Evolutionary conservation across 148 eudicot genomes (phyloP), one percentile per base, ranked within the genome.

Genomic region (Silene latifolia): DNA sequence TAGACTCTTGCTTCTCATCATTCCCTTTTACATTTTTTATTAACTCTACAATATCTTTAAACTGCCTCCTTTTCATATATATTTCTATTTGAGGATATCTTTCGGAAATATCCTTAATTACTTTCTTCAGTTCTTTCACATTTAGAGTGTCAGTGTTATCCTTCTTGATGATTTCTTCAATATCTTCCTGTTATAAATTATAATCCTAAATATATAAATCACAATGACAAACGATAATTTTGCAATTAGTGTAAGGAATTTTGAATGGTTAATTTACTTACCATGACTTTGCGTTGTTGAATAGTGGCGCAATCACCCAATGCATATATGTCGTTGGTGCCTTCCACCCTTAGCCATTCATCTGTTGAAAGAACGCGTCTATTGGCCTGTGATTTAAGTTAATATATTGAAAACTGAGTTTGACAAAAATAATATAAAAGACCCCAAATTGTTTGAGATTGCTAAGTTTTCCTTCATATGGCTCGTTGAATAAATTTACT

Each of bases 241-340:
- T 32, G 35, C 35, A 32, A 32, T 39, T 7, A 6, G 44, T 39
- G 8, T 39, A 6, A 39, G 8, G 6, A 39, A 39, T 6, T 39
- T 39, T 39, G 9, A 39, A 39, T 39, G 44, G 8, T 39, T 0
- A 39, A 6, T 39, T 39, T 19, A 77, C 69, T 20, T 78, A 85
- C 85, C 83, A 82, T 80, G 72, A 85, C 77, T 57, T 82, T 86
- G 59, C 86, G 86, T 63, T 88, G 89, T 61, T 79, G 80, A 44
- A 88, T 83, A 7, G 92, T 86, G 60, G 92, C 88, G 58, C 89
- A 89, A 68, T 89, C 89, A 80, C 92, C 92, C 29, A 89, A 81
- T 7, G 89, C 92, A 76, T 86, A 89, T 58, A 87, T 82, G 53
- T 51, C 51, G 0, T 71, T 61, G 60, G 84, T 60, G 69, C 88